Conservation (phyloP, 495 filamentous ascomycete genomes). For the Penicillium pancosmium region DNA sequence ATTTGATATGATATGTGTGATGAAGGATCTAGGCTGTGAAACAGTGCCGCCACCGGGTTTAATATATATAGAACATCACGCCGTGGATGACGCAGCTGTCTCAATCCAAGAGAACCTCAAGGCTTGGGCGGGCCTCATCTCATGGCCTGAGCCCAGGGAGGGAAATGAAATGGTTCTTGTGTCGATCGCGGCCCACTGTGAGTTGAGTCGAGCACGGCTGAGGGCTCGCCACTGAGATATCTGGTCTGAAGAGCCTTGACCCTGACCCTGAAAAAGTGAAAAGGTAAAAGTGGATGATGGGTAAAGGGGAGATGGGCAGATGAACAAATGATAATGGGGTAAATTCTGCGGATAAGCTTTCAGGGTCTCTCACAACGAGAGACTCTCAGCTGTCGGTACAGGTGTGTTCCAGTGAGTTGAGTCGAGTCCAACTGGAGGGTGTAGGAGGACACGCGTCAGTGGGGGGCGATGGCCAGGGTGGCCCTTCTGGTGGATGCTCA, state of each 20-base stretch:
- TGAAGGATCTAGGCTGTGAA: conserved; percentile 10
- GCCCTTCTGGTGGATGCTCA: conserved; percentile 20
- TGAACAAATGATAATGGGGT: not conserved
- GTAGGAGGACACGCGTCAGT: conserved; percentile 32
- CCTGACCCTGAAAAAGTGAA: too few species aligned
- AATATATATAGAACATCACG: conserved; percentile 28
- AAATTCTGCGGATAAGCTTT: conserved; percentile 21
- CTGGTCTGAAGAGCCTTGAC: too few species aligned
- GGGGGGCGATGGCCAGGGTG: conserved; percentile 17
- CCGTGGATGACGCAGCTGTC: conserved; percentile 25
- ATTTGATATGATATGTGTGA: not conserved
- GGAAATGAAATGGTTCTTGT: conserved; percentile 15
- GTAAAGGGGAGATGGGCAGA: not conserved
- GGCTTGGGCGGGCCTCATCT: not conserved
- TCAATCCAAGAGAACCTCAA: conserved; percentile 1
- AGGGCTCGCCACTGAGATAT: conserved; percentile 7
- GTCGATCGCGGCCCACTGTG: conserved; percentile 33
- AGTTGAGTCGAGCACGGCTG: conserved; percentile 18
- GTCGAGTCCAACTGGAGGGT: not conserved
- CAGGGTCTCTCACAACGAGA: conserved; percentile 7
- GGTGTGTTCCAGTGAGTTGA: not conserved
- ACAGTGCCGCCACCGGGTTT: conserved; percentile 7
- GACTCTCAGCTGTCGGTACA: not conserved
- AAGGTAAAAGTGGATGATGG: too few species aligned
- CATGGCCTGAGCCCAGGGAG: conserved; percentile 17